Evolutionary conservation across 306 rosid genomes (phyloP).

Genomic region (Sicyos edulis): DNA sequence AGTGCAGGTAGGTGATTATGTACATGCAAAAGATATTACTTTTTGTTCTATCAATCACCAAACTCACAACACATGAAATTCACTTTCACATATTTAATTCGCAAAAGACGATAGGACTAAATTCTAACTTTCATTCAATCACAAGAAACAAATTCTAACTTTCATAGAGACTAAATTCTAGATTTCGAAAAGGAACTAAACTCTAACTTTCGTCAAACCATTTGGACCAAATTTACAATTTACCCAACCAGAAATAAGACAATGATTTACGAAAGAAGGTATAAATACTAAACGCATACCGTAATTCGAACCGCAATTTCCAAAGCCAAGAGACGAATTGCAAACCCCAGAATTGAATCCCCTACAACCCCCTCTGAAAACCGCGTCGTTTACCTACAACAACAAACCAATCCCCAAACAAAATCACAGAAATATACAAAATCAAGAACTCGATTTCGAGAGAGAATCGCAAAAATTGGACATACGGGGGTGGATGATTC

Average conservation of each 20-base stretch:
- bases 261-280: neutral
- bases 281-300: conserved; percentile 31
- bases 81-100: too few species aligned
- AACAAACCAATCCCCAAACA: conserved; percentile 8
- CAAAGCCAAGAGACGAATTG: conserved; percentile 29
- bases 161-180: too few species aligned
- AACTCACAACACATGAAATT: too few species aligned
- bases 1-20: too few species aligned
- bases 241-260: neutral
- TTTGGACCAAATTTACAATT: too few species aligned
- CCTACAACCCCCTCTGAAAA: conserved; percentile 36
- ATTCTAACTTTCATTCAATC: too few species aligned
- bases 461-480: neutral
- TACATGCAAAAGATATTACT: too few species aligned
- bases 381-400: conserved; percentile 39
- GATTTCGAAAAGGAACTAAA: too few species aligned
- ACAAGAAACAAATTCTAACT: too few species aligned
- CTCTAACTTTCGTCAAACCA: too few species aligned
- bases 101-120: too few species aligned
- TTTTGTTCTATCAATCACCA: too few species aligned
- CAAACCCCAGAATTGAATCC: conserved; percentile 42
- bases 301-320: conserved; percentile 29
- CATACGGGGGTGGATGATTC: conserved; percentile 29
- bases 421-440: neutral
- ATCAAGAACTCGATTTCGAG: neutral